Base-by-base conservation (phyloP, 1,284 basidiomycete species). In the Puccinia horiana region DNA sequence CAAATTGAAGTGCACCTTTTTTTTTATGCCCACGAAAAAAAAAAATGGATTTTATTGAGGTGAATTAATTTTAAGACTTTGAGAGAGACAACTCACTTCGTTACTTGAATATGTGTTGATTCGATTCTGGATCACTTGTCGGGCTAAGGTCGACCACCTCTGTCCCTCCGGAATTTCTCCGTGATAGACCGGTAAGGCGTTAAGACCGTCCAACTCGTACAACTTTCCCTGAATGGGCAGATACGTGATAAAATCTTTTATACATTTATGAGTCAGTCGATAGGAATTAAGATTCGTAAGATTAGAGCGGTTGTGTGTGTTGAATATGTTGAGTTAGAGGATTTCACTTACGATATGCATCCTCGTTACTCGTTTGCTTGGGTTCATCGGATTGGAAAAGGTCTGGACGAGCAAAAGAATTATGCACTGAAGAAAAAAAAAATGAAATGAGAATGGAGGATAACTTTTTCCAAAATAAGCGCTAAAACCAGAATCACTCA, bases 191-290 rank as follows among this genome's bases (percentile, higher is more conserved):
- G 95, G 92, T 83, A 89, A 88, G 72, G 89, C 88, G 85, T 94
- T 93, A 84, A 98, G 88, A 3, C 95, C 95, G 86, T 97, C 95
- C 47, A 98, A 89, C 88, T 98, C 95, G 87, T 95, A 96, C 72
- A 98, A 88, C 44, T 90, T 89, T 18, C 93, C 95, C 86, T 91
- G 90, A 69, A 92, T 89, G 3, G 95, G 95, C 70, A 95, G 88
- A 87, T 96, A 98, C 6, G 95, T 92, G 23, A 75, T 76, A 42
- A 72, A 76, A 26, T 70, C 76, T 78, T 14, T 18, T 74, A 8
- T 58, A n/a, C n/a, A 9, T 58, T 58, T 29, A 58, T 8, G 29
- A 23, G 58, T 8, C 26, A 23, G 58, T 29, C 20, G 56, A 23
- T 23, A 52, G n/a, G 8, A 52, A 49, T 12, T 44, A 32, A 26